These are phyloP conservation scores for Diaporthe caulivora DNA, from an alignment of 2,329 filamentous ascomycete genomes.

Conservation along the genomic window DNA sequence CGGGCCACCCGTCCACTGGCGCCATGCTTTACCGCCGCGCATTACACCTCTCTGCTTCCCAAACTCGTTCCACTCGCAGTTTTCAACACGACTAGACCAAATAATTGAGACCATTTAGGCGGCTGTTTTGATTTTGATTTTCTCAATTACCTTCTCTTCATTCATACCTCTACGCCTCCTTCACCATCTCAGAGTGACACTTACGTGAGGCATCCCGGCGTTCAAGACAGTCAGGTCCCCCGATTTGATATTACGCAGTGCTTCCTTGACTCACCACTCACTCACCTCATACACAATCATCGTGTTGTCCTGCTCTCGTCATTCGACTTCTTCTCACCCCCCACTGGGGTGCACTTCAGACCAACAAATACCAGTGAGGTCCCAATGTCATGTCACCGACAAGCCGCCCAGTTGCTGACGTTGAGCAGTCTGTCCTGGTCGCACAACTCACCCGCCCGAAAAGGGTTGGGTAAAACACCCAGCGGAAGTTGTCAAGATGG, in stretches of 20 bases:
- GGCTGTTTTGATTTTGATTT: neutral
- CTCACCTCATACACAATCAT: neutral
- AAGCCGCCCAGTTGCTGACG: neutral
- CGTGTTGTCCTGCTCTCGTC: neutral
- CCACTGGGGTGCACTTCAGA: neutral
- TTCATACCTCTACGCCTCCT: neutral
- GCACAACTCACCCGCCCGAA: neutral
- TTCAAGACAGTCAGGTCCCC: neutral
- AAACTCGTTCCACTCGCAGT: neutral
- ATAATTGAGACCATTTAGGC: neutral
- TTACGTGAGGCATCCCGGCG: neutral
- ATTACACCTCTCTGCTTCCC: neutral
- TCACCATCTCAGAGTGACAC: neutral
- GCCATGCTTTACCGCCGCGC: neutral
- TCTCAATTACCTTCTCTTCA: neutral
- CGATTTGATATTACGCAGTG: neutral
- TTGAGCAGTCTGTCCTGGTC: neutral
- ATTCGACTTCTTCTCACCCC: neutral
- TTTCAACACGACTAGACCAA: neutral
- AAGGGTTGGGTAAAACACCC: neutral
- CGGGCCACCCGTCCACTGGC: neutral
- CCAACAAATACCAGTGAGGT: neutral
- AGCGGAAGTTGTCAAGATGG: constrained; percentile 1
- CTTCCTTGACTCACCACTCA: neutral
- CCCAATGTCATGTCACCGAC: neutral